Base-by-base conservation (phyloP, 352 stramenopile species). In the Phytophthora sp. region DNA sequence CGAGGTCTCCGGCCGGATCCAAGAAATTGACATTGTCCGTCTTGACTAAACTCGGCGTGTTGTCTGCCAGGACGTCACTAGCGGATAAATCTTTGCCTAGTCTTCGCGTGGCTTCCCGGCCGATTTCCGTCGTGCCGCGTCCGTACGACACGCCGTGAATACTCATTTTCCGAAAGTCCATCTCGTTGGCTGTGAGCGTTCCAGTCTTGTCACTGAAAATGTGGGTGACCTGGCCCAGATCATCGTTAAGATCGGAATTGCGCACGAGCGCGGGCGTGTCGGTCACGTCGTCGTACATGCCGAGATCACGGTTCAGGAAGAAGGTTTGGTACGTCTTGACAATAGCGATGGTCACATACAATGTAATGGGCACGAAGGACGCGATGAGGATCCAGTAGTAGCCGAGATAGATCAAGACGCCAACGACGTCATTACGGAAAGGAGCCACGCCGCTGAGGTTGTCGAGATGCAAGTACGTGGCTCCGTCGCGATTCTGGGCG, bases 381-480 rank as follows among this genome's bases (percentile, higher is more conserved):
- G 88, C 84, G 41, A 95, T 94, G 26, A 94, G 76, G 64, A 95
- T 94, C 86, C 86, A 96, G 67, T 88, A 96, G 75, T 94, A 95
- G 4, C 86, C 86, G 49, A 96, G 71, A 66, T 91, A 93, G 30
- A 91, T 90, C 33, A 86, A 59, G 60, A 84, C 82, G 3, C 88
- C 88, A 16, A 90, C 50, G 26, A 94, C 55, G 35, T 93, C 83
- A 46, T 91, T 77, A 21, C 76, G 82, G 70, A 93, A 95, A 18
- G 86, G 85, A 1, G 84, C 80, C 0, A 75, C 63, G 20, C 83
- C 85, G 35, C 65, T 82, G n/a, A 86, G 63, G 42, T 91, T 82
- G 15, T 86, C 45, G 0, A 96, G 75, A 49, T 89, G 62, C 51
- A 96, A 75, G 68, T 96, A 96, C 20, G 66, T 86, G 6, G 86